Percentiles rank a stretch among this genome's conserved stretches.
Conservation (phyloP, 768 basidiomycete species). For the Coprinopsis marcescibilis region DNA sequence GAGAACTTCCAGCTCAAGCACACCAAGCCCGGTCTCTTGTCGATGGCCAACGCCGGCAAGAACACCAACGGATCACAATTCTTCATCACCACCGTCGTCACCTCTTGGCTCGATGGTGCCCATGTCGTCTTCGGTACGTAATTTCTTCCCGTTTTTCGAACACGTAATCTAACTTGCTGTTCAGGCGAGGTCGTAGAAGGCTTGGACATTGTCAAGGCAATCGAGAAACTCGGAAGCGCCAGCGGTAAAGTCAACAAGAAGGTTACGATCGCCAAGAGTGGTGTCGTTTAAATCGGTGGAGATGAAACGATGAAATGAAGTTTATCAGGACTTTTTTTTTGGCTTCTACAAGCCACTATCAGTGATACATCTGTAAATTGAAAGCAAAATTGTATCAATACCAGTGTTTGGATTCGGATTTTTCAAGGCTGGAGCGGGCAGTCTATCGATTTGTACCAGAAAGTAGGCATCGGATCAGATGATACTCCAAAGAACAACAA, state of each 20-base stretch:
- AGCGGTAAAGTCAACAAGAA: conserved; percentile 36
- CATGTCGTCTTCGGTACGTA: conserved; percentile 94
- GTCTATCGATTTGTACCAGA: too few species aligned
- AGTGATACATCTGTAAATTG: neutral
- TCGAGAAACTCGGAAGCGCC: conserved; percentile 35
- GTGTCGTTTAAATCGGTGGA: conserved; percentile 31
- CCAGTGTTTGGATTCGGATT: neutral
- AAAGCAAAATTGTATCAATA: conserved; percentile 1
- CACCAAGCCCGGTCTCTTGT: conserved; percentile 58
- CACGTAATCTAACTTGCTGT: too few species aligned
- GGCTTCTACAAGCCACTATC: neutral
- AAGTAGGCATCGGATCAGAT: too few species aligned
- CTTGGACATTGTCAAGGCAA: conserved; percentile 43
- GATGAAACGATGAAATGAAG: neutral
- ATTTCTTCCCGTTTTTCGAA: too few species aligned
- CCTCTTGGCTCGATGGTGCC: conserved; percentile 74
- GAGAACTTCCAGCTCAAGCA: conserved; percentile 84
- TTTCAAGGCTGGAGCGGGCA: too few species aligned
- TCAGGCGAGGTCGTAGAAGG: conserved; percentile 71
- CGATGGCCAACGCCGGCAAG: conserved; percentile 76
- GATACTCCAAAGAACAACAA: too few species aligned
- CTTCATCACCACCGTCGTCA: conserved; percentile 82
- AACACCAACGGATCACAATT: conserved; percentile 88
- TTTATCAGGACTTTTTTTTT: neutral
- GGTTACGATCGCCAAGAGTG: conserved; percentile 52